Percentiles rank a stretch among this genome's conserved stretches.
Evolutionary conservation across 75 land plant species (phyloP).

Genomic region (Pinus albicaulis): DNA sequence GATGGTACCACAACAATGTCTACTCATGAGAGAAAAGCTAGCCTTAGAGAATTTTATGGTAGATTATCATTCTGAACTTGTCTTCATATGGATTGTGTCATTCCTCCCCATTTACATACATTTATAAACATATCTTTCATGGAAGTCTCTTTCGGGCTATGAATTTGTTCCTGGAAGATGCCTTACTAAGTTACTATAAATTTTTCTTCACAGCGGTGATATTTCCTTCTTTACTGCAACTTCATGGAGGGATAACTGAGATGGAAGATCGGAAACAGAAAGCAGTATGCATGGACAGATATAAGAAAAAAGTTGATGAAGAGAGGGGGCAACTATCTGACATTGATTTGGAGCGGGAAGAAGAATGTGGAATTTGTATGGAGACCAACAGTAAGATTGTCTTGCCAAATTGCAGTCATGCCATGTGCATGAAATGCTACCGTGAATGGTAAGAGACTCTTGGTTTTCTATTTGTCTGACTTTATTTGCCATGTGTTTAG

Average conservation of each 20-base stretch:
- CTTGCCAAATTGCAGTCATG: constrained; percentile 84
- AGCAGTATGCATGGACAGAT: constrained; percentile 71
- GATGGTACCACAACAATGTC: constrained; percentile 93
- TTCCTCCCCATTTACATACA: no score
- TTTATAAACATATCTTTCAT: background rate
- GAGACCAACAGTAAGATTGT: constrained; percentile 80
- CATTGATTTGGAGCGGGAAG: constrained; percentile 81
- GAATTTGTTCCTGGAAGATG: background rate
- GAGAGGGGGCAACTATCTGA: constrained; percentile 46
- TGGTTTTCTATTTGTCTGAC: background rate
- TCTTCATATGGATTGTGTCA: no score
- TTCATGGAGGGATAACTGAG: constrained; percentile 77
- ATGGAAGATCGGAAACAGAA: constrained; percentile 82
- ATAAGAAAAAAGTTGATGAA: constrained; percentile 72
- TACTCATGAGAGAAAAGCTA: constrained; percentile 80
- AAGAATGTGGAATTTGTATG: constrained; percentile 97
- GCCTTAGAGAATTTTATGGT: constrained; percentile 86
- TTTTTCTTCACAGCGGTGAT: constrained; percentile 61
- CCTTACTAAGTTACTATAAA: background rate
- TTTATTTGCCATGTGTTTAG: background rate
- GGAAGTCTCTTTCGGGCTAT: background rate
- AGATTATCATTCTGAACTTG: background rate
- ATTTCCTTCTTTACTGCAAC: constrained; percentile 86
- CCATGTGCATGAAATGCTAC: constrained; percentile 94
- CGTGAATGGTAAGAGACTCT: constrained; percentile 64